These are phyloP conservation scores for Oenanthe sinensis DNA, from an alignment of 129 eudicot genomes.

Conservation along the genomic window DNA sequence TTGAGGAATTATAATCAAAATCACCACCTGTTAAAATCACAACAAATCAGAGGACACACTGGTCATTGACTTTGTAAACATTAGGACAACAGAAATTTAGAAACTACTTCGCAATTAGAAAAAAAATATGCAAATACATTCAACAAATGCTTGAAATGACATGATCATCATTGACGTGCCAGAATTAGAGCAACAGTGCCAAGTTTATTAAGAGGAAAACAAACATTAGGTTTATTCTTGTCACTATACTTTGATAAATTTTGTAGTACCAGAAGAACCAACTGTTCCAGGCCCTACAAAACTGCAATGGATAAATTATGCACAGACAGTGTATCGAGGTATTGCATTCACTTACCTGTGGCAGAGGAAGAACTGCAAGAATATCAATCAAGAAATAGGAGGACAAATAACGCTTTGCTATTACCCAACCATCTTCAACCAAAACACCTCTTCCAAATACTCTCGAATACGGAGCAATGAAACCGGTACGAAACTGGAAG, in stretches of 20 bases:
- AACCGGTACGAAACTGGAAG: conserved; percentile 83
- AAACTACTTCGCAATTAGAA: not conserved
- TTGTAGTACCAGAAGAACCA: not conserved
- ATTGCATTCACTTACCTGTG: conserved; percentile 51
- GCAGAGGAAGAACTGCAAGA: conserved; percentile 93
- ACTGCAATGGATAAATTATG: not conserved
- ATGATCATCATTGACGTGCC: not conserved
- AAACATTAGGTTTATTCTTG: not conserved
- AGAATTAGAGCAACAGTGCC: not conserved
- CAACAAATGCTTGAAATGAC: not conserved
- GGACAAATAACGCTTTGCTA: conserved; percentile 78
- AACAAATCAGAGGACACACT: conserved; percentile 7
- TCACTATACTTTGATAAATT: not conserved
- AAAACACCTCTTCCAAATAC: conserved; percentile 98
- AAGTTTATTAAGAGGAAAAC: not conserved
- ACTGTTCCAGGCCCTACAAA: not conserved
- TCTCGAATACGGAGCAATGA: conserved; percentile 89
- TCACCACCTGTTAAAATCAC: conserved; percentile 48
- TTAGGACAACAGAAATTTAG: not conserved
- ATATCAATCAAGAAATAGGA: conserved; percentile 71
- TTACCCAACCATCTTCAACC: conserved; percentile 69
- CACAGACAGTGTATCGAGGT: not conserved
- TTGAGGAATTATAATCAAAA: conserved; percentile 51
- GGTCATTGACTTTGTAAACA: not conserved
- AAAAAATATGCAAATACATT: not conserved